Base-by-base conservation (phyloP, 805 yeast species). In the Ogataea parapolymorpha region DNA sequence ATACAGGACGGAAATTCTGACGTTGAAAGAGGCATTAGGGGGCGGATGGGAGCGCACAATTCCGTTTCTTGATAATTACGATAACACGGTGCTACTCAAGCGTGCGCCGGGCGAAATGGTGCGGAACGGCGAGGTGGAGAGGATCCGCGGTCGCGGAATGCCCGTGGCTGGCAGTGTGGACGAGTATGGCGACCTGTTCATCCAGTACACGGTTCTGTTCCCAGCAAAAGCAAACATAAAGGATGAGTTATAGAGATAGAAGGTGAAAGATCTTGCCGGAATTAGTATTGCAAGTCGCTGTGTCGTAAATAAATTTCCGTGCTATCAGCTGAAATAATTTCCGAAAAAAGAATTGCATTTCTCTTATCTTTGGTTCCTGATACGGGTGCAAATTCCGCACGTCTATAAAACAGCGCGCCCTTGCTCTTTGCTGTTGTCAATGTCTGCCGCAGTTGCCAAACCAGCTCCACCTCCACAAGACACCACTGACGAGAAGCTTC, bases 41-140 rank as follows among this genome's bases (percentile, higher is more conserved):
- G 99, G 99, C 13, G 87, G 82, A 13, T 93, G 99, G 99, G 55
- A 63, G 27, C 71, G 96, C 40, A 62, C 63, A 5, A 70, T 93
- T 18, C 74, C 71, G 30, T 82, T 80, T 47, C 74, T 93, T 40
- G 96, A 85, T 57, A 70, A 68, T 15, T 73, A 72, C 23, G 74
- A 77, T 35, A 65, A 66, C 23, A 58, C 72, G 15, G 60, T 79
- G 2, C 52, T 49, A 0, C 38, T 88, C 3, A 44, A 63, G 26
- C 73, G 96, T 44, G 50, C 55, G 2, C 47, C 53, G 7, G 89
- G 90, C 14, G 65, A 65, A 24, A 55, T 71, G 8, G 79, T 85
- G 1, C 49, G 66, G 32, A 67, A 79, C 54, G 95, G 95, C 2
- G 85, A 87, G 50, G 69, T 84, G 6, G 96, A 93, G 60, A 62